Percentiles rank a stretch among this genome's conserved stretches.
Conservation (phyloP, 2,329 filamentous ascomycete species). For the Parasarocladium wereldwijsianum region DNA sequence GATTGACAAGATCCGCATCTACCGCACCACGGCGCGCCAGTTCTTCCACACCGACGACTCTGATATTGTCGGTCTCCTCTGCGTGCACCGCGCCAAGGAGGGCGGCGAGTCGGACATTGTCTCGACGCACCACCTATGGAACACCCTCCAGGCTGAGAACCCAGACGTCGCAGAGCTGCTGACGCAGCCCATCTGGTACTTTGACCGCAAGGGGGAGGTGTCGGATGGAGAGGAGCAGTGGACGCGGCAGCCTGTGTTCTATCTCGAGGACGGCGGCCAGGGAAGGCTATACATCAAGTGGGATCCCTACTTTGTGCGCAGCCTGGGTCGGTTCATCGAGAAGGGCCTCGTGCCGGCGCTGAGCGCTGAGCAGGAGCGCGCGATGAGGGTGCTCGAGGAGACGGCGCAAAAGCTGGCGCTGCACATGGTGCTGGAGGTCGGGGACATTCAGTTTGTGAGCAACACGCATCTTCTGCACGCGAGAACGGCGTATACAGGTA, state of each 20-base stretch:
- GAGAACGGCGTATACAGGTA: slow-evolving; percentile 55
- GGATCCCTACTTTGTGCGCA: slow-evolving; percentile 80
- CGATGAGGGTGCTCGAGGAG: slow-evolving; percentile 46
- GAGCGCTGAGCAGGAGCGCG: slow-evolving; percentile 44
- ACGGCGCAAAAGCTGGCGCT: slow-evolving; percentile 58
- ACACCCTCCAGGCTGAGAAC: slow-evolving; percentile 58
- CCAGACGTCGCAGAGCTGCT: slow-evolving; percentile 66
- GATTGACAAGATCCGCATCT: slow-evolving; percentile 80
- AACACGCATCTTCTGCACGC: slow-evolving; percentile 74
- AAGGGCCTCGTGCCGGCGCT: slow-evolving; percentile 31
- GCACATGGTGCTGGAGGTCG: slow-evolving; percentile 77
- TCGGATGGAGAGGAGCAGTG: slow-evolving; percentile 60
- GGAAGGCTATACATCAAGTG: slow-evolving; percentile 52
- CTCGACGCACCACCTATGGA: slow-evolving; percentile 67
- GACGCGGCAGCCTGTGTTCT: slow-evolving; percentile 59
- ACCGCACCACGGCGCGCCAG: slow-evolving; percentile 59
- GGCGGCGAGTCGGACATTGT: slow-evolving; percentile 75
- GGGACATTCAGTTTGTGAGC: slow-evolving; percentile 75
- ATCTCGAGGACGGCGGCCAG: slow-evolving; percentile 54
- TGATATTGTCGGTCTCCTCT: slow-evolving; percentile 73
- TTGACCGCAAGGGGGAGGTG: slow-evolving; percentile 78
- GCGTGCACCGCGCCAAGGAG: slow-evolving; percentile 59
- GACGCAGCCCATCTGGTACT: slow-evolving; percentile 74
- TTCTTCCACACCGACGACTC: slow-evolving; percentile 57
- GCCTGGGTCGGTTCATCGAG: slow-evolving; percentile 58